These are phyloP conservation scores for Calonectria pteridis DNA, from an alignment of 2,329 filamentous ascomycete genomes.

Conservation along the genomic window DNA sequence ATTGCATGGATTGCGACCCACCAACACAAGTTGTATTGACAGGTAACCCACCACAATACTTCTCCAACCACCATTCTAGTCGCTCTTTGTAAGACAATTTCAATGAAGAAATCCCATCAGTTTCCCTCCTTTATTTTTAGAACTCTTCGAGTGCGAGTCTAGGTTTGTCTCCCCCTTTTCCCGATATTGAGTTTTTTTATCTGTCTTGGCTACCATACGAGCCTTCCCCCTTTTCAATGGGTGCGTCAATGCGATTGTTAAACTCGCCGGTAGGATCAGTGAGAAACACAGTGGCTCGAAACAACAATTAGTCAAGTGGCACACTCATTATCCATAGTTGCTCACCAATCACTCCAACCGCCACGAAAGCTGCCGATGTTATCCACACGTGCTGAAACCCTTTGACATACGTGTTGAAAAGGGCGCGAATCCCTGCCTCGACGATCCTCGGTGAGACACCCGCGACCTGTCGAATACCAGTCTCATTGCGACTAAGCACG, in stretches of 20 bases:
- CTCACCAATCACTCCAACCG: conserved; percentile 21
- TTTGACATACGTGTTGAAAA: conserved; percentile 4
- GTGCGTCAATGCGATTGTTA: conserved; percentile 27
- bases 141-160: neutral
- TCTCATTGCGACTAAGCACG: conserved; percentile 24
- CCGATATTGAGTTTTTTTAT: neutral
- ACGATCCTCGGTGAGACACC: conserved; percentile 27
- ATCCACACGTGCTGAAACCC: conserved; percentile 33
- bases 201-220: neutral
- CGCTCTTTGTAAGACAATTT: neutral
- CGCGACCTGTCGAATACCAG: conserved; percentile 7
- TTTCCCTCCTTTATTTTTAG: neutral
- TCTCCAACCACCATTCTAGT: neutral
- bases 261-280: conserved; percentile 28
- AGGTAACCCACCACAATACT: neutral
- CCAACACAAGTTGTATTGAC: neutral
- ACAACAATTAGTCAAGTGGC: neutral
- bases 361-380: conserved; percentile 27
- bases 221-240: conserved; percentile 19
- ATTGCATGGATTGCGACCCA: neutral
- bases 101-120: neutral
- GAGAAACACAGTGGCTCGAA: conserved; percentile 25
- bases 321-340: neutral
- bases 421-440: conserved; percentile 1
- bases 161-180: neutral